These are phyloP conservation scores for Sanghuangporus baumii DNA, from an alignment of 1,284 basidiomycete species.

Conservation along the genomic window DNA sequence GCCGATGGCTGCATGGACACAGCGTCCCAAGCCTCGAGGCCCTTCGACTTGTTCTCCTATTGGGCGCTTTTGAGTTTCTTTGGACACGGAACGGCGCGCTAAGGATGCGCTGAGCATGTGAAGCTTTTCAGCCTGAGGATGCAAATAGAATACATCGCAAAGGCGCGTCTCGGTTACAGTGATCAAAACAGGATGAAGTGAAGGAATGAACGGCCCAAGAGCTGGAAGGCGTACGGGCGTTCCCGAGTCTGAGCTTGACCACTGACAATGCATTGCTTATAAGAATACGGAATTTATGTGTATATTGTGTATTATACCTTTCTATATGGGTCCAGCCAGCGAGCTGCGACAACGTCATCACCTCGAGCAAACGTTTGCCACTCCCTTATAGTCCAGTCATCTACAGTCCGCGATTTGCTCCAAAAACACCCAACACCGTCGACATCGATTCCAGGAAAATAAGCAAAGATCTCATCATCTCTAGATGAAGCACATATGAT, in stretches of 20 bases:
- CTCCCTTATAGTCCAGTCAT: slow-evolving; percentile 58
- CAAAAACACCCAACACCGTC: slow-evolving; percentile 64
- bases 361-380: slow-evolving; percentile 47
- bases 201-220: slow-evolving; percentile 25
- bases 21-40: slow-evolving; percentile 41
- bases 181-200: slow-evolving; percentile 25
- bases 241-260: slow-evolving; percentile 27
- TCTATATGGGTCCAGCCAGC: slow-evolving; percentile 55
- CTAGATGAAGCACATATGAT: slow-evolving; percentile 53
- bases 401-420: slow-evolving; percentile 48
- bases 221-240: slow-evolving; percentile 28
- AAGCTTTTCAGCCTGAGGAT: slow-evolving; percentile 19
- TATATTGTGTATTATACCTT: slow-evolving; percentile 37
- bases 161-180: slow-evolving; percentile 30
- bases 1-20: slow-evolving; percentile 57
- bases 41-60: slow-evolving; percentile 29
- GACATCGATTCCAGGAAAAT: slow-evolving; percentile 52
- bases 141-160: slow-evolving; percentile 24
- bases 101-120: slow-evolving; percentile 20
- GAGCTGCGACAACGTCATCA: slow-evolving; percentile 52
- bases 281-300: background rate
- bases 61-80: slow-evolving; percentile 10
- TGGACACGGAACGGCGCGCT: slow-evolving; percentile 6
- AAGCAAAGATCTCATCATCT: slow-evolving; percentile 66
- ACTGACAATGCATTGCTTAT: slow-evolving; percentile 23